Conservation (phyloP, 75 land plant genomes). For the Sequoiadendron giganteum region DNA sequence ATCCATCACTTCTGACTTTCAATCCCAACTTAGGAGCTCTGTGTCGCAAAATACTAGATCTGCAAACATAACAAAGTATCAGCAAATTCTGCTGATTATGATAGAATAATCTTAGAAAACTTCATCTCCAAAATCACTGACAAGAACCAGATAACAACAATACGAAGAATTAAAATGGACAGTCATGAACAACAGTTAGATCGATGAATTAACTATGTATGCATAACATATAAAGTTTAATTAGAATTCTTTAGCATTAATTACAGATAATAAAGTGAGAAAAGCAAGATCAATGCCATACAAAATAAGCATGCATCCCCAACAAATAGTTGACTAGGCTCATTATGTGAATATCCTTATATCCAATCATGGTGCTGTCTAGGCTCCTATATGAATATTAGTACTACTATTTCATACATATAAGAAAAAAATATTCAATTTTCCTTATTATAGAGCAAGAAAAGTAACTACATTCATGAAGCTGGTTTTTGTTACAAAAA, state of each 20-base stretch:
- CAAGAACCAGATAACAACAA: not conserved
- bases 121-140: not conserved
- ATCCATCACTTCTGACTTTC: constrained; percentile 12
- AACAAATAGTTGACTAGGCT: too few species aligned
- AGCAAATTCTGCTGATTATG: not conserved
- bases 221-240: not conserved
- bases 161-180: not conserved
- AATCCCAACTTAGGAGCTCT: not conserved
- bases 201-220: not conserved
- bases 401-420: not conserved
- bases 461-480: not conserved
- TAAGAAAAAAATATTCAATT: not conserved
- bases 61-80: not conserved
- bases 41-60: not conserved
- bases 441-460: not conserved
- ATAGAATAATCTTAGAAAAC: not conserved
- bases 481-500: not conserved
- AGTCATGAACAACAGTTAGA: not conserved
- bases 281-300: not conserved
- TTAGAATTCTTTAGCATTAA: not conserved
- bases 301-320: too few species aligned
- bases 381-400: not conserved
- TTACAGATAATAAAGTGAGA: not conserved
- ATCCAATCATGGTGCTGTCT: not conserved
- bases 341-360: not conserved